Base-by-base conservation (phyloP, 2,329 filamentous ascomycete species). In the Mollisia scopiformis region DNA sequence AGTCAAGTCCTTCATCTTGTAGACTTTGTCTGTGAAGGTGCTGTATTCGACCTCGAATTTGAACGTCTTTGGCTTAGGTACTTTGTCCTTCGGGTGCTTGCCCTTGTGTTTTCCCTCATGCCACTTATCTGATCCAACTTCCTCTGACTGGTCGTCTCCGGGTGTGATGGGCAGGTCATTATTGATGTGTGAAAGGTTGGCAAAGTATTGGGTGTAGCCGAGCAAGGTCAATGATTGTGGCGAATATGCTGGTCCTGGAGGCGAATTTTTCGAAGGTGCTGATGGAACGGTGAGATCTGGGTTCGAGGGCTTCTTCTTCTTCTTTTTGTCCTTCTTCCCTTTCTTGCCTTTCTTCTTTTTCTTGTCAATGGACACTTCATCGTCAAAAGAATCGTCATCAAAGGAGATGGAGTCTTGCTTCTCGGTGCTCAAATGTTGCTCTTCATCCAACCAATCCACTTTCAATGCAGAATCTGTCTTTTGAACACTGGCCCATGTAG, bases 131-230 rank as follows among this genome's bases (percentile, higher is more conserved):
- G 13, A 13, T 14, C 25, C 43, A 27, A 47, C 21, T 7, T 71
- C 47, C 7, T 75, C 74, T n/a, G 73, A 65, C n/a, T n/a, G n/a
- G 6, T 74, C 75, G 10, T 74, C 71, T 19, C 67, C 57, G 2
- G 59, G 59, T 46, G 61, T 61, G 1, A 75, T 71, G 51, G 87
- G 82, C 62, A 90, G 37, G n/a, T 67, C 85, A 68, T 93, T 91
- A 77, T 98, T 96, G 76, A 97, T 88, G 61, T 86, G 79, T 0
- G 94, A 98, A n/a, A 99, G 79, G 74, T 99, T 99, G 62, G 94
- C 93, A 75, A 87, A 97, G 75, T 96, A 97, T 71, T 99, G 95
- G 3, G 87, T 92, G 75, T 92, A 97, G 5, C 91, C 87, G 2
- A 89, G 82, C 63, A 93, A 80, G 0, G 92, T 91, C 37, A 98